These are phyloP conservation scores for Eragrostis curvula DNA, from an alignment of 176 grass and related monocot genomes.

Conservation along the genomic window DNA sequence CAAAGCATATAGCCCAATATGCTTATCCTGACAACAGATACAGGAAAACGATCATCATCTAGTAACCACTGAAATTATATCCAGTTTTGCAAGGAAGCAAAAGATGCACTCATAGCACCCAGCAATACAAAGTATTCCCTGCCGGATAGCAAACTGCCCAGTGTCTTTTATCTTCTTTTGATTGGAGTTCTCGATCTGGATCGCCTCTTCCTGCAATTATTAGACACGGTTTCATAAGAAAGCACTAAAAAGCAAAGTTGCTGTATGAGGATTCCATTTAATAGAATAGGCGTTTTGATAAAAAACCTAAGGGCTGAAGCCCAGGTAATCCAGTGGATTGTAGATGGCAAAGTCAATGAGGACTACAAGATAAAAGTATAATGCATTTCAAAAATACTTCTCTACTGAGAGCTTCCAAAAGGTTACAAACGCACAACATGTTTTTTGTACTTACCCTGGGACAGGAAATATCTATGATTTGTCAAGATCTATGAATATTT, in stretches of 20 bases:
- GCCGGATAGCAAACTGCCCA: background rate
- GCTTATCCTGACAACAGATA: background rate
- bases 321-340: background rate
- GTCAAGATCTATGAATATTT: background rate
- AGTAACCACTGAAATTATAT: background rate
- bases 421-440: background rate
- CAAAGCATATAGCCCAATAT: background rate
- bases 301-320: slow-evolving; percentile 1
- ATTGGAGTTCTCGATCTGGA: slow-evolving; percentile 65
- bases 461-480: background rate
- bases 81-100: background rate
- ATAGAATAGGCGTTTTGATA: background rate
- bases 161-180: slow-evolving; percentile 51
- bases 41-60: background rate
- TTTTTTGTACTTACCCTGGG: background rate
- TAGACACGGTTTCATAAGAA: slow-evolving; percentile 15
- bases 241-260: background rate
- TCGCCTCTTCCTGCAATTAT: slow-evolving; percentile 49
- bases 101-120: background rate
- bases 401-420: background rate
- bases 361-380: background rate
- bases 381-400: background rate
- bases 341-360: background rate
- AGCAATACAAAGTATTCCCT: background rate
- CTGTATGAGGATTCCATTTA: slow-evolving; percentile 4